Base-by-base conservation (phyloP, 768 basidiomycete genomes). In the Boletus reticulatus region DNA sequence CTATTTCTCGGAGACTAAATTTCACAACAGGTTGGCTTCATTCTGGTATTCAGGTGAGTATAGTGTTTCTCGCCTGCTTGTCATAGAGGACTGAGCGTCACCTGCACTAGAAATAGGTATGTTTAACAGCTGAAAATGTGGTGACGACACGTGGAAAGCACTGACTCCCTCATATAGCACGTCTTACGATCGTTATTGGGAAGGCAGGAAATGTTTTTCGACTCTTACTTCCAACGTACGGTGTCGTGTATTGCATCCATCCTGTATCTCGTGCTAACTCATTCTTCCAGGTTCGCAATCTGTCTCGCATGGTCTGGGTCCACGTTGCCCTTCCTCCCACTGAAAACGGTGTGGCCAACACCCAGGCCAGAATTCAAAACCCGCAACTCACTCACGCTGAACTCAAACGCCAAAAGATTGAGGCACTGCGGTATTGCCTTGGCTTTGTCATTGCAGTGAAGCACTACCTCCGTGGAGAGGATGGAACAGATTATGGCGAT, bases 171-270 rank as follows among this genome's bases (percentile, higher is more conserved):
- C n/a, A n/a, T 50, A 60, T 53, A 91, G 87, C 49, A 92, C 89
- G 22, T 92, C 89, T 9, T 94, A 92, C 62, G 89, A 93, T 63
- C 85, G 90, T 34, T 92, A 86, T 64, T 91, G 86, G 80, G 93
- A 94, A 75, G 94, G 94, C 46, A 79, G 94, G 60, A 96, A 90
- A 70, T 83, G 85, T 42, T 94, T 94, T 65, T 85, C 87, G 0
- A 63, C 82, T 9, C 68, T 95, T 53, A 83, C 80, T 12, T 81
- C 91, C 14, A 84, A 87, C 65, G 83, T 83, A 63, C 48, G 72
- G 51, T 10, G 32, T 48, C 16, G 43, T 6, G 43, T 50, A 11
- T 20, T 20, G 46, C 14, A 16, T 19, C 29, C 27, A 12, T 8
- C 22, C 38, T 32, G n/a, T 17, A 16, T 41, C 47, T 51, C 48